Evolutionary conservation across 2,329 filamentous ascomycete genomes (phyloP).

Genomic region (Botrytis aclada): DNA sequence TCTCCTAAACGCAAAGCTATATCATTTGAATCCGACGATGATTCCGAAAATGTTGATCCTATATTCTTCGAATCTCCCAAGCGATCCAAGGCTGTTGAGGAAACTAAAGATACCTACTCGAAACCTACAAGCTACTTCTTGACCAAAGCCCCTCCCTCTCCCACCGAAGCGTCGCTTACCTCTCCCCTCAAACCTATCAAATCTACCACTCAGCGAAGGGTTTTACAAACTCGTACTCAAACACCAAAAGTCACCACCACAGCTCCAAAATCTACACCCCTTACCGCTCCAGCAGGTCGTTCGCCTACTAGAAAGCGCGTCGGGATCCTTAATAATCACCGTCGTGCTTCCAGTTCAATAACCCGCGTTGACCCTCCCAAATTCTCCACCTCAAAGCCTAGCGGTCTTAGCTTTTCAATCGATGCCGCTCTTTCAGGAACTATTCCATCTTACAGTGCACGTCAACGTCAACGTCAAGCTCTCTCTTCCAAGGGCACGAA

Average conservation of each 20-base stretch:
- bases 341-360: constrained; percentile 55
- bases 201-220: constrained; percentile 35
- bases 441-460: constrained; percentile 58
- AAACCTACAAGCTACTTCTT: constrained; percentile 31
- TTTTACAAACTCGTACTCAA: constrained; percentile 54
- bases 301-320: constrained; percentile 75
- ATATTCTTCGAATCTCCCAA: constrained; percentile 50
- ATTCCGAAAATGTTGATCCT: constrained; percentile 63
- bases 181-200: constrained; percentile 28
- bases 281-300: constrained; percentile 71
- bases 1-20: constrained; percentile 57
- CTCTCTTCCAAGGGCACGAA: constrained; percentile 27
- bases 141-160: constrained; percentile 37
- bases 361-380: constrained; percentile 66
- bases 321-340: constrained; percentile 66
- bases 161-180: constrained; percentile 29
- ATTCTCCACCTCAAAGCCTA: constrained; percentile 51
- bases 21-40: constrained; percentile 44
- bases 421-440: constrained; percentile 79
- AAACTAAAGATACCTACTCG: background rate
- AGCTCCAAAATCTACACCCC: constrained; percentile 50
- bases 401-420: constrained; percentile 66
- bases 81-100: constrained; percentile 39
- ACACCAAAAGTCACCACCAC: constrained; percentile 44
- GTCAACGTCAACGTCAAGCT: constrained; percentile 36